Base-by-base conservation (phyloP, 306 rosid species). In the Oemleria cerasiformis region DNA sequence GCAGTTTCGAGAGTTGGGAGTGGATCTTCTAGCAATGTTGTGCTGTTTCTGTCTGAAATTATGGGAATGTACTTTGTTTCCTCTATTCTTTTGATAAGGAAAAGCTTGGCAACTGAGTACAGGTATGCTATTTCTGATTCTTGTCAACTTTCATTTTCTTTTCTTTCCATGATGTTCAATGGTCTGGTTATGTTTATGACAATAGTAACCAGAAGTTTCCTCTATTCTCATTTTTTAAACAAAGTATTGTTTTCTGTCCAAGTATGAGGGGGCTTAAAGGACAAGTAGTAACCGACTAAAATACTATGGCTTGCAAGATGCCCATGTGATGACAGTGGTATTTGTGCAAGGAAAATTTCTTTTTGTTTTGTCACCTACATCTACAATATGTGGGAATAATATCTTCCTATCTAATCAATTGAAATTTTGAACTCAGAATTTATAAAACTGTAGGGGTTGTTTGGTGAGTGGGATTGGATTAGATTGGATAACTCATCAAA, bases 1-100 rank as follows among this genome's bases (percentile, higher is more conserved):
- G 97, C 99, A 67, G 96, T 94, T 75, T 94, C 97, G 72, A 85
- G 99, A 82, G 97, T 89, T 73, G 97, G 99, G 73, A 94, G 99
- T 85, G 96, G 99, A 82, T 94, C 99, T 72, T 94, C 99, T 47
- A 94, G 99, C 90, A 94, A 94, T 55, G 97, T 94, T 23, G 97
- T 94, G 62, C 90, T 94, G 72, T 91, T 94, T 82, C 86, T 94
- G 62, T 91, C 97, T 1, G 99, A 91, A 85, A 91, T 94, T 59
- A 94, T 94, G 99, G 99, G 99, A 82, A 91, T 89, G 96, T 91
- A 94, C 79, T 94, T 94, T 63, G 58, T 94, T 65, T 94, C 99
- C 56, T 94, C 99, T 64, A 91, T 94, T 80, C 99, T 94, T 71
- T 83, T 94, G 82, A 94, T 94, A 77, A 91, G 99, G 78, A 94